A percentile compares a stretch with the other conserved stretches of the same genome.
phyloP scores from a whole-genome alignment of 2,329 filamentous ascomycete genomes.

The Epichloe typhina region DNA sequence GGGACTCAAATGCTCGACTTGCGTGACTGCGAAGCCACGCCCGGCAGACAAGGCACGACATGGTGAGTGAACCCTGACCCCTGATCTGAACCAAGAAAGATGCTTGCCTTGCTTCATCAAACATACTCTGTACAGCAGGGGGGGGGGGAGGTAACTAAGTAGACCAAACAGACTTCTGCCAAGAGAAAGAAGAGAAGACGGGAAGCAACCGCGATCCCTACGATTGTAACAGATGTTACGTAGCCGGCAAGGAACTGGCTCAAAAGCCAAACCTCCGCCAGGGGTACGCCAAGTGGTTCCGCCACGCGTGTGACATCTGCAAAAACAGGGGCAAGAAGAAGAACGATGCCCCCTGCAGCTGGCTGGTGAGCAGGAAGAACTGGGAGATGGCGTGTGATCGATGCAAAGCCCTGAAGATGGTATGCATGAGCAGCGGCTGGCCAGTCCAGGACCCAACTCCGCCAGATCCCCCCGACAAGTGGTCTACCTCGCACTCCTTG shows the following conservation, averaged over 20 bases:
- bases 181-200: neutral
- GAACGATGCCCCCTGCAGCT: constrained; percentile 9
- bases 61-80: neutral
- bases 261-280: constrained; percentile 9
- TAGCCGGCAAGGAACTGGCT: neutral
- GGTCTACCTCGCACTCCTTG: constrained; percentile 7
- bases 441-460: constrained; percentile 4
- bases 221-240: neutral
- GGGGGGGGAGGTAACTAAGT: too few relatives aligned
- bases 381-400: constrained; percentile 12
- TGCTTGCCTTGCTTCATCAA: too few relatives aligned
- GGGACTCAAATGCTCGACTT: constrained; percentile 9
- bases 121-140: too few relatives aligned
- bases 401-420: constrained; percentile 8
- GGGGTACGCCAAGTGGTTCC: constrained; percentile 11
- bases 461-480: constrained; percentile 5
- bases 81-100: too few relatives aligned
- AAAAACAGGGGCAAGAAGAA: constrained; percentile 5
- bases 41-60: constrained; percentile 4
- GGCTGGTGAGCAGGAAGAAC: constrained; percentile 9
- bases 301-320: constrained; percentile 14
- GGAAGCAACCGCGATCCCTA: neutral
- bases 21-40: constrained; percentile 5
- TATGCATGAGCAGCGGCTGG: constrained; percentile 11
- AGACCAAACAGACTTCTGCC: too few relatives aligned